These are phyloP conservation scores for Paratinospora sagittata DNA, from an alignment of 164 flowering plant genomes.

Conservation along the genomic window DNA sequence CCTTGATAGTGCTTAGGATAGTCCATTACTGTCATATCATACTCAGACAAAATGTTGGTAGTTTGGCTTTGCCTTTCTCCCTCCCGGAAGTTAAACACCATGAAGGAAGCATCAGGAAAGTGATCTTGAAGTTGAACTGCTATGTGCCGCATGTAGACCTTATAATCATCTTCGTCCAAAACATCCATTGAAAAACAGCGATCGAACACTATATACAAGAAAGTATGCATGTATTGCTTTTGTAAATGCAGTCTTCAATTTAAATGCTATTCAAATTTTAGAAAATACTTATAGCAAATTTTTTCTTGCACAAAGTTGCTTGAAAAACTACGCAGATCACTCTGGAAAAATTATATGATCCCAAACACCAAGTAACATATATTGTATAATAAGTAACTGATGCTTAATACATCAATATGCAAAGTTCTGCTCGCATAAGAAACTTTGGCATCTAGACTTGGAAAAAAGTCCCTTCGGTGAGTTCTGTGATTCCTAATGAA, in stretches of 20 bases:
- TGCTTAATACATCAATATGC: too few species aligned
- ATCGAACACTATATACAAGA: constrained; percentile 67
- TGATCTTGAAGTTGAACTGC: constrained; percentile 60
- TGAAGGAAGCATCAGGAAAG: constrained; percentile 67
- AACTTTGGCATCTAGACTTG: background rate
- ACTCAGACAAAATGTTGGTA: constrained; percentile 48
- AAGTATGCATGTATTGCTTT: background rate
- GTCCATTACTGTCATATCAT: constrained; percentile 89
- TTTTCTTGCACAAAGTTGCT: too few species aligned
- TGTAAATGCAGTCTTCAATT: background rate
- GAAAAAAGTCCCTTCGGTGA: background rate
- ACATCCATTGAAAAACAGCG: constrained; percentile 76
- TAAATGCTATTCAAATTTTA: background rate
- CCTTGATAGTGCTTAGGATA: constrained; percentile 89
- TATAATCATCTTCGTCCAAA: constrained; percentile 58
- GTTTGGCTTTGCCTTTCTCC: constrained; percentile 48
- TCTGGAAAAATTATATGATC: too few species aligned
- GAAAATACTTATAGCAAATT: background rate
- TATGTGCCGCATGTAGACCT: constrained; percentile 56
- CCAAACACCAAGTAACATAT: too few species aligned
- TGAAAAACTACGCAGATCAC: too few species aligned
- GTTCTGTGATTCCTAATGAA: background rate
- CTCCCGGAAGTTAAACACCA: constrained; percentile 83
- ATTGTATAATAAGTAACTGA: too few species aligned
- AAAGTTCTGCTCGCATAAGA: too few species aligned